Evolutionary conservation across 192 early-diverging fungal species (phyloP).

Genomic region (Linnemannia exigua): DNA sequence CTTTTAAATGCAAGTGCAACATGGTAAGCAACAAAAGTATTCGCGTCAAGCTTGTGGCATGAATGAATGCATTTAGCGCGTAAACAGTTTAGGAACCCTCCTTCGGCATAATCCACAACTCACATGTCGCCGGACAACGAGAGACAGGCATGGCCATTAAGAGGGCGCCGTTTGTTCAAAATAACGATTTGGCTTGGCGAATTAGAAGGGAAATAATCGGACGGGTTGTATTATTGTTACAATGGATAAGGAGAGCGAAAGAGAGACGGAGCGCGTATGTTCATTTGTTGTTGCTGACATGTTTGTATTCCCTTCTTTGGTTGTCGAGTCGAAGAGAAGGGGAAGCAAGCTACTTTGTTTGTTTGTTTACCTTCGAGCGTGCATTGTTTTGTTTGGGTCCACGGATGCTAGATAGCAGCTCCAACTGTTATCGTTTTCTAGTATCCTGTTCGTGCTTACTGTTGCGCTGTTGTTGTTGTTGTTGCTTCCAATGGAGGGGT

Average conservation of each 20-base stretch:
- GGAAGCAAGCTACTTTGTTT: not conserved
- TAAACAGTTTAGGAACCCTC: not conserved
- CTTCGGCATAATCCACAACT: not conserved
- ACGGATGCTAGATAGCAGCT: not conserved
- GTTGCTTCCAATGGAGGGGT: too few relatives aligned
- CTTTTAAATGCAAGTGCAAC: not conserved
- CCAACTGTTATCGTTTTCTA: not conserved
- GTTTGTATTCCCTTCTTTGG: constrained; percentile 28
- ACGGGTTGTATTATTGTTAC: not conserved
- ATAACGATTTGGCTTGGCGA: not conserved
- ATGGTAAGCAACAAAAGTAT: not conserved
- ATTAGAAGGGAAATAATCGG: not conserved
- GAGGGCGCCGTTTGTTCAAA: not conserved
- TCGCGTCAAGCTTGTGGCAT: not conserved
- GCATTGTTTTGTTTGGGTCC: constrained; percentile 5
- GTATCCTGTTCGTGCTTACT: not conserved
- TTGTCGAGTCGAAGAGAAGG: not conserved
- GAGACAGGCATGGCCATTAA: not conserved
- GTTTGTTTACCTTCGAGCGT: not conserved
- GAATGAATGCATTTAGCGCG: not conserved
- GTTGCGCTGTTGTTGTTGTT: not conserved
- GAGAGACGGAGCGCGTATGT: not conserved
- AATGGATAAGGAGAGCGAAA: not conserved
- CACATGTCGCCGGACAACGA: not conserved
- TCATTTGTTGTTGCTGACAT: constrained; percentile 31